Conservation (phyloP, 441 rosid species). For the Codiaeum variegatum region DNA sequence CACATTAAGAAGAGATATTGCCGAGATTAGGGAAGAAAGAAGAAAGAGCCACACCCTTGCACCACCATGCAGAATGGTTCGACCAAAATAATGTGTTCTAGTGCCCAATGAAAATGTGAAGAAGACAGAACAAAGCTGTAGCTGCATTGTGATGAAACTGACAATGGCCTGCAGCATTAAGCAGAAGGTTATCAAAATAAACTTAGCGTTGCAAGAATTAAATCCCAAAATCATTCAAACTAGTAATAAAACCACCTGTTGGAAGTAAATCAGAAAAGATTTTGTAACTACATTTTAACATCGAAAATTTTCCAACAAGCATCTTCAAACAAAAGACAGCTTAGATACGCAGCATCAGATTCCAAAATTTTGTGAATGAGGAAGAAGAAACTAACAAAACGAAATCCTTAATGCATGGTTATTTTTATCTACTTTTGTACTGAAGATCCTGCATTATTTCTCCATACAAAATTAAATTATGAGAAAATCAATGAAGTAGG, state of each 20-base stretch:
- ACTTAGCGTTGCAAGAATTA: neutral
- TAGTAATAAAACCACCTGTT: neutral
- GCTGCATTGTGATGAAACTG: slow-evolving; percentile 90
- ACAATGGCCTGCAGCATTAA: slow-evolving; percentile 75
- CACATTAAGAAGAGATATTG: neutral
- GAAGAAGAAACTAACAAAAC: neutral
- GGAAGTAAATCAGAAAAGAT: neutral
- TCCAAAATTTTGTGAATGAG: neutral
- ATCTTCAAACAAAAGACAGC: neutral
- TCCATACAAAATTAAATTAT: no score
- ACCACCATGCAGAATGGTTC: slow-evolving; percentile 98
- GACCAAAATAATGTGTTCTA: slow-evolving; percentile 93
- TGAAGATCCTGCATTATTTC: no score
- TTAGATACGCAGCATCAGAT: neutral
- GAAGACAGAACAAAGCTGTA: slow-evolving; percentile 94
- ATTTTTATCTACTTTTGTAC: no score
- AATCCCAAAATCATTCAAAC: neutral
- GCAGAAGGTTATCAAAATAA: slow-evolving; percentile 6
- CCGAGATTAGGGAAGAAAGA: neutral
- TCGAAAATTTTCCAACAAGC: neutral
- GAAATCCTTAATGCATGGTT: no score
- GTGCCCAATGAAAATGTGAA: slow-evolving; percentile 99
- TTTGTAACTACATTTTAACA: neutral
- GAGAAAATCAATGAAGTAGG: no score
- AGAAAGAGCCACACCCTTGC: slow-evolving; percentile 64